phyloP scores from a whole-genome alignment of 192 early-diverging fungal genomes.

The Coemansia javaensis region DNA sequence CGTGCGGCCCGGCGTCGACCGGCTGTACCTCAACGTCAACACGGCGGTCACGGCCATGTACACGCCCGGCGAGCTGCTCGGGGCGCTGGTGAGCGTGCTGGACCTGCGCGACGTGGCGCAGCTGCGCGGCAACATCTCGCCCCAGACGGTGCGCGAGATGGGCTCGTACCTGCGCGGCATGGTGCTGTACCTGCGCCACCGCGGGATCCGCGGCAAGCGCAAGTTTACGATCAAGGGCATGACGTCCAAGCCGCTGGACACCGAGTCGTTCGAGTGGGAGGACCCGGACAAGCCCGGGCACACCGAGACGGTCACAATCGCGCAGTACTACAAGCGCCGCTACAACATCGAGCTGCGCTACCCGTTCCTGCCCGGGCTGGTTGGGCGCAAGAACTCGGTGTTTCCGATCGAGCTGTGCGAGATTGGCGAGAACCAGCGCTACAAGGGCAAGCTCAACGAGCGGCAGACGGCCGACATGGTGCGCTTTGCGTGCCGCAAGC shows the following conservation, averaged over 20 bases:
- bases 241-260: constrained; percentile 59
- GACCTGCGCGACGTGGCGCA: constrained; percentile 48
- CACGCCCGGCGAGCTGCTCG: constrained; percentile 61
- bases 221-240: constrained; percentile 70
- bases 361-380: constrained; percentile 77
- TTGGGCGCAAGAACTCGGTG: constrained; percentile 63
- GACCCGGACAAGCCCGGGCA: constrained; percentile 40
- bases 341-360: constrained; percentile 70
- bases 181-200: constrained; percentile 55
- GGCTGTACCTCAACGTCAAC: constrained; percentile 71
- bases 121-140: constrained; percentile 17
- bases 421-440: constrained; percentile 77
- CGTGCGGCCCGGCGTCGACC: constrained; percentile 69
- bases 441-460: constrained; percentile 78
- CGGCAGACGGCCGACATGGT: constrained; percentile 93
- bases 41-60: constrained; percentile 67
- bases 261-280: constrained; percentile 67
- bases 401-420: constrained; percentile 91
- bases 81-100: constrained; percentile 67
- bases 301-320: constrained; percentile 62
- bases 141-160: constrained; percentile 9
- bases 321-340: constrained; percentile 69
- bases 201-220: constrained; percentile 55
- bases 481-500: constrained; percentile 81
- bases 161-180: constrained; percentile 50